These are phyloP conservation scores for Candida golubevii DNA, from an alignment of 805 yeast species.

Conservation along the genomic window DNA sequence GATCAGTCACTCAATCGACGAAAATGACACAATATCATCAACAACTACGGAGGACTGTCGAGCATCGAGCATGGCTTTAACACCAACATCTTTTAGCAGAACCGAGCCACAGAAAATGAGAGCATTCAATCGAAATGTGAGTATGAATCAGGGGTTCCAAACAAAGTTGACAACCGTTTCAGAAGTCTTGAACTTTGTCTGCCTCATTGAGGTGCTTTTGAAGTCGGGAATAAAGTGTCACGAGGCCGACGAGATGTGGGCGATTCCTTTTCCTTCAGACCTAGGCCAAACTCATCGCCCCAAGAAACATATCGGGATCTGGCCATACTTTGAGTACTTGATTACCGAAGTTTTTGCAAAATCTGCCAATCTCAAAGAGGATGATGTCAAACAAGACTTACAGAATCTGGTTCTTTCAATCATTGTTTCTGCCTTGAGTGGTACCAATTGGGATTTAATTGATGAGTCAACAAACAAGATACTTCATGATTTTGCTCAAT, in stretches of 20 bases:
- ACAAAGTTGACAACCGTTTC: constrained; percentile 46
- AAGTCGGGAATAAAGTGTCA: constrained; percentile 15
- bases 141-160: constrained; percentile 21
- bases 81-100: constrained; percentile 3
- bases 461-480: constrained; percentile 49
- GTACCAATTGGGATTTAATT: constrained; percentile 42
- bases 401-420: constrained; percentile 53
- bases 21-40: constrained; percentile 10
- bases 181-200: constrained; percentile 61
- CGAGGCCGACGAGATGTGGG: constrained; percentile 16
- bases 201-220: constrained; percentile 46
- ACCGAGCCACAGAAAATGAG: constrained; percentile 9
- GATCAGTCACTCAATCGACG: constrained; percentile 44
- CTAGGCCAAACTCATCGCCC: constrained; percentile 57
- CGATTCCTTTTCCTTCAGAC: constrained; percentile 54
- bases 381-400: constrained; percentile 37
- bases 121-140: constrained; percentile 3
- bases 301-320: constrained; percentile 51
- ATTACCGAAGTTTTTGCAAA: constrained; percentile 62
- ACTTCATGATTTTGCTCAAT: constrained; percentile 21
- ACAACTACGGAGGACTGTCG: constrained; percentile 17
- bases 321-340: constrained; percentile 77
- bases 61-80: constrained; percentile 14
- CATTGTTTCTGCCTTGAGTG: constrained; percentile 36
- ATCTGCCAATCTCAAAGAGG: constrained; percentile 34